Evolutionary conservation across 1,284 basidiomycete genomes (phyloP), one percentile per base, ranked within the genome.

Genomic region (Testicularia cyperi): DNA sequence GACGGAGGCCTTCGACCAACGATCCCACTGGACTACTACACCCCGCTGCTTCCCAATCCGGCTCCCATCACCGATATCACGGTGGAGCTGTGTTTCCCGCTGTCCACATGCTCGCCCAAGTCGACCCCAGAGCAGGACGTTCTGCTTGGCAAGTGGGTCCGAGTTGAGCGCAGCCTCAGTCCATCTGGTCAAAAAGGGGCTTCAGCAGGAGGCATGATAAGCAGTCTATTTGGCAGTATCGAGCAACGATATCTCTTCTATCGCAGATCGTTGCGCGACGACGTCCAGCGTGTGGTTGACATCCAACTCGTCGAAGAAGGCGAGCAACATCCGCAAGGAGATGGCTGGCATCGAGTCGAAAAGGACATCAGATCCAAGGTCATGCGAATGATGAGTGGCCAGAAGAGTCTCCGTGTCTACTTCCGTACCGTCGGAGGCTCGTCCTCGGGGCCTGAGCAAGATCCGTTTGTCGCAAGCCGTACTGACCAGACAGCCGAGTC

Each of bases 81-180:
- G 1, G 80, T 91, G 48, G 81, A 82, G 1, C 79, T 81, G n/a
- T 94, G 90, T 68, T 78, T 86, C 38, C 77, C 90, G 20, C 75
- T 79, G 5, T 75, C 85, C 29, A 78, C 79, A 10, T 94, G 92
- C 72, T 77, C 79, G 1, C 90, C 91, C 0, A 74, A 80, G 4
- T 82, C 86, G 0, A 88, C 84, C 0, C 80, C 81, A 8, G 86
- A 87, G 58, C 77, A 85, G 25, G 88, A 92, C 72, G 85, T 86
- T 5, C 81, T 84, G 40, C 86, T 85, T 63, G 90, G 90, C 0
- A 88, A 86, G 69, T 94, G 91, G 91, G 89, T 94, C 1, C 83
- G 86, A 16, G 86, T 92, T 7, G 83, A 84, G 16, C 81, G 85
- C 15, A 86, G 92, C 74, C 77, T 94, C 24, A 90, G 90, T 72